Evolutionary conservation across 1,284 basidiomycete genomes (phyloP).

Genomic region (Heterobasidion parviporum): DNA sequence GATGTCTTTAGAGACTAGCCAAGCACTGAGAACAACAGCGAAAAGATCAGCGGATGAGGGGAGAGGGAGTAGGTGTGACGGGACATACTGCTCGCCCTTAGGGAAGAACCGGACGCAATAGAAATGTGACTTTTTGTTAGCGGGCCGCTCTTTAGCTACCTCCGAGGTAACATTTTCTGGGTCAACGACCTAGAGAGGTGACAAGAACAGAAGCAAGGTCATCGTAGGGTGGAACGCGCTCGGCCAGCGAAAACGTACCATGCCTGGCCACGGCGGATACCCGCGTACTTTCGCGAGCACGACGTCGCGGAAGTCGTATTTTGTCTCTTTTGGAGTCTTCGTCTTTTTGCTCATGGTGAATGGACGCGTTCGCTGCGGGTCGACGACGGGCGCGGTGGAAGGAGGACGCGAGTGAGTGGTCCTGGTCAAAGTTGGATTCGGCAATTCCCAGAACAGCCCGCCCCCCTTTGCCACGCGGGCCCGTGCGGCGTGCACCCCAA

Average conservation of each 20-base stretch:
- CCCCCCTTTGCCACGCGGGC: not conserved
- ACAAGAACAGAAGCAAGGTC: constrained; percentile 4
- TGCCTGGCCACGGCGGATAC: constrained; percentile 88
- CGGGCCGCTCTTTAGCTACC: constrained; percentile 65
- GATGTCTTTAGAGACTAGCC: constrained; percentile 80
- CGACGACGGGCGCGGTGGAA: not conserved
- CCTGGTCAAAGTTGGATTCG: constrained; percentile 1
- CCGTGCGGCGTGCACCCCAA: not conserved
- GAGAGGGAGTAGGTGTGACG: constrained; percentile 1
- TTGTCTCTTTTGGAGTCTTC: constrained; percentile 38
- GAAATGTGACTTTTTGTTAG: constrained; percentile 58
- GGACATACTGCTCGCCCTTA: constrained; percentile 81
- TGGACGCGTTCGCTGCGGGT: not conserved
- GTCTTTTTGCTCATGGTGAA: constrained; percentile 50
- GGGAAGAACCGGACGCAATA: constrained; percentile 88
- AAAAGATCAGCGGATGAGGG: constrained; percentile 8
- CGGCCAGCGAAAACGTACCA: constrained; percentile 34
- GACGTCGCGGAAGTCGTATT: constrained; percentile 63
- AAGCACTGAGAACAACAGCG: constrained; percentile 50
- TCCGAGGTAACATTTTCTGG: constrained; percentile 50
- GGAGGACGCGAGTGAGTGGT: not conserved
- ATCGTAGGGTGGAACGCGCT: not conserved
- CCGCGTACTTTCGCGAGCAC: constrained; percentile 92
- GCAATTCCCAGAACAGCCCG: not conserved
- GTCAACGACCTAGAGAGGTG: constrained; percentile 57